Evolutionary conservation across 306 rosid species (phyloP), one percentile per base, ranked within the genome.

Genomic region (Vicia sativa): DNA sequence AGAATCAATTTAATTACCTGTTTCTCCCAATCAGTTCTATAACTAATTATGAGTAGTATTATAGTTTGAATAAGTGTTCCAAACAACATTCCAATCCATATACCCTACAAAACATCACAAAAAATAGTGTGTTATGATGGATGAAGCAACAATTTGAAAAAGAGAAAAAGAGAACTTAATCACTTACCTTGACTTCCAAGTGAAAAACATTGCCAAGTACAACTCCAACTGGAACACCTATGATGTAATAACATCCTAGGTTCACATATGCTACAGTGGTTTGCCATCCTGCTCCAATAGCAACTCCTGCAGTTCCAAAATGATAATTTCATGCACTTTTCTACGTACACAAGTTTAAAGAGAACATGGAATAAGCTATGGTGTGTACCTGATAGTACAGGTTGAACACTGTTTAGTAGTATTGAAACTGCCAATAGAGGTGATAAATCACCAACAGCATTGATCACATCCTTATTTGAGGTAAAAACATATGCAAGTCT

Each of bases 61-160:
- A 87, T 26, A n/a, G 92, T 87, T 53, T 84, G 92, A 34, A 87
- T 31, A 0, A 87, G 29, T 39, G 87, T 84, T 23, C 91, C 91
- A 63, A 84, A 68, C 55, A 87, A 52, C 91, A 87, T 87, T 41
- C 91, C 91, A 53, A 79, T 81, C 89, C 91, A 87, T 5, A 87
- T 73, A 9, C 89, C 91, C 91, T 84, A 14, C 79, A 78, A 0
- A 56, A 56, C 4, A 0, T 6, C 1, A n/a, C 26, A 2, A 49
- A 16, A 16, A n/a, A 57, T 4, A 3, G 15, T 3, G 3, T 72
- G 31, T 21, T 28, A 10, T 6, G 37, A 19, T 55, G 3, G 2
- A 39, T 19, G 34, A 68, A 45, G 14, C n/a, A 61, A 3, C 0
- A 25, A 61, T 10, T 50, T 19, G 26, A 15, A 25, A 19, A 37